Conservation (phyloP, 148 eudicot genomes). For the Rhododendron molle region DNA sequence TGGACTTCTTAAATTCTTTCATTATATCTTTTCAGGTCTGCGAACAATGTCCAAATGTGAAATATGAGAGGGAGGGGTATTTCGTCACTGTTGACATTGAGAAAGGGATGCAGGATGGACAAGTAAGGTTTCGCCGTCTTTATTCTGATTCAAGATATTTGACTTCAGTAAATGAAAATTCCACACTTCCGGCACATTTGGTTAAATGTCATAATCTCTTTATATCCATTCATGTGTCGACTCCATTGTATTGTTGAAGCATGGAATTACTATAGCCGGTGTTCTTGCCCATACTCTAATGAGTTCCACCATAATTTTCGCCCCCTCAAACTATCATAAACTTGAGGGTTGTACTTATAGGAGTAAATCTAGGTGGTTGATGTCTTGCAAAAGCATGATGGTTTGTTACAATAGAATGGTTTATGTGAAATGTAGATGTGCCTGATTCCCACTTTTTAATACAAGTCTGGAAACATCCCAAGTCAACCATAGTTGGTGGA, state of each 20-base stretch:
- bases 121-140: slow-evolving; percentile 46
- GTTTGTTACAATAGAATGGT: neutral
- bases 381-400: neutral
- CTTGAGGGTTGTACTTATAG: neutral
- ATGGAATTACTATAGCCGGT: neutral
- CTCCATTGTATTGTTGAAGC: neutral
- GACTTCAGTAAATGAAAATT: neutral
- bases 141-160: neutral
- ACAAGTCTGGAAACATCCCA: neutral
- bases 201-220: neutral
- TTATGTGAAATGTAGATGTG: neutral
- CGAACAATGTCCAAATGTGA: slow-evolving; percentile 88
- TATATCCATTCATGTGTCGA: neutral
- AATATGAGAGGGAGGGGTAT: slow-evolving; percentile 85
- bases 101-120: slow-evolving; percentile 98
- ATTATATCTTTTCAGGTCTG: slow-evolving; percentile 56
- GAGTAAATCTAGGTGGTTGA: neutral
- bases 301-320: neutral
- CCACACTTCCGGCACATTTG: neutral
- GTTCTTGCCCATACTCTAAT: neutral
- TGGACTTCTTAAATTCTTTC: neutral
- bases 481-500: neutral
- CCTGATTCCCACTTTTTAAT: neutral
- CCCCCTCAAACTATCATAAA: neutral
- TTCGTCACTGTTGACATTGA: slow-evolving; percentile 91